Evolutionary conservation across 73 alveolate species (phyloP), one percentile per base, ranked within the genome.

Genomic region (Paramecium tetraurelia): DNA sequence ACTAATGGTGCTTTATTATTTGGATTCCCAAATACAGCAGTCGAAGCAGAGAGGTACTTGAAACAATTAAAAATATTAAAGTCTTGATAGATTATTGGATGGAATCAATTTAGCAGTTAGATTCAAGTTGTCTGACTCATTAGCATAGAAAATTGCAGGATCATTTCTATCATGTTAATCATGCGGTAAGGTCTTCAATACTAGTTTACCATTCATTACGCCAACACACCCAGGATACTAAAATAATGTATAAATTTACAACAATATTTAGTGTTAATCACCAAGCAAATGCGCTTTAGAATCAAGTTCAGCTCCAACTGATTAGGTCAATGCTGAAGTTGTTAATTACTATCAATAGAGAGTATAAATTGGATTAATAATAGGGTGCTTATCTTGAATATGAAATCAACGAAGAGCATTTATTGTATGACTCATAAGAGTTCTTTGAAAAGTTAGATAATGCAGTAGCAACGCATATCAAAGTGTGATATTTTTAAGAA

Each of bases 181-280:
- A 9, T 76, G 89, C 40, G 89, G 89, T 18, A 76, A 76, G 21
- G 20, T 76, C 18, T 76, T 76, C 72, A 76, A 76, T 41, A 76
- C 89, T 16, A 21, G 46, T 20, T 36, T 76, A 18, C 89, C 89
- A 76, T 76, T 76, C 18, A 41, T 41, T 16, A 43, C 89, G 16
- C 89, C 70, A 1, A 76, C 89, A 20, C 89, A 76, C 18, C 89
- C 89, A 16, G 89, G 89, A 76, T 76, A 76, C 43, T 21, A 10
- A 41, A 76, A 76, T 76, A 38, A 33, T 38, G 89, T 76, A 76
- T 3, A 12, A 14, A 48, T 12, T 33, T 9, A 18, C 16, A 16
- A 40, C 3, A 7, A 0, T 1, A 8, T 33, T 18, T 76, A 76
- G 89, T 76, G 89, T 41, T 27, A 36, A 76, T 5, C 20, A 16